Base-by-base conservation (phyloP, 169 alveolate genomes). In the Theileria annulata region DNA sequence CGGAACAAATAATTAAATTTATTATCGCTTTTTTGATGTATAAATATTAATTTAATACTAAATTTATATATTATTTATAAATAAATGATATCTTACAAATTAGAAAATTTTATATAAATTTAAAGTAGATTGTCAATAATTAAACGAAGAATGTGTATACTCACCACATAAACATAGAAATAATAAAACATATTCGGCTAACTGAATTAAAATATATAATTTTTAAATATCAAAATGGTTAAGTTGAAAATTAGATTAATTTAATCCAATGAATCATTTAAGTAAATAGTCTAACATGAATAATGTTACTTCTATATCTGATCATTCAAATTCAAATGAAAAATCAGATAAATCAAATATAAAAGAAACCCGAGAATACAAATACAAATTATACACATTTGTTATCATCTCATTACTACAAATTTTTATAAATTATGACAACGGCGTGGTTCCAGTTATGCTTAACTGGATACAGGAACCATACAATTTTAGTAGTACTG, bases 361-460 rank as follows among this genome's bases (percentile, higher is more conserved):
- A 2, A 27, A 54, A 70, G 42, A 9, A 21, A 30, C 4, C 2
- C 3, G 42, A n/a, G 62, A 25, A 75, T 47, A 17, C 56, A 17
- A n/a, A 37, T 59, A 37, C 28, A 37, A 62, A 17, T 25, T 75
- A 9, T 75, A 21, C 33, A 30, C 77, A 25, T 82, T 82, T 74
- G 42, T 76, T 13, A 25, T 82, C 2, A 60, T 82, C 63, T 47
- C 89, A 6, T 6, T 76, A 0, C 8, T 82, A 21, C 79, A 82
- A 75, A 66, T 76, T 33, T 82, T 82, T 42, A 73, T 82, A 66
- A 82, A 82, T 62, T 84, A 71, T 59, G 90, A 84, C 63, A 21
- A 37, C 19, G 90, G 90, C 15, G 82, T 82, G 15, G 51, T 84
- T 71, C 66, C 90, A 0, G 74, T 84, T 10, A 76, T 76, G 81